Evolutionary conservation across 1,284 basidiomycete genomes (phyloP).

Genomic region (Cutaneotrichosporon spelunceum): DNA sequence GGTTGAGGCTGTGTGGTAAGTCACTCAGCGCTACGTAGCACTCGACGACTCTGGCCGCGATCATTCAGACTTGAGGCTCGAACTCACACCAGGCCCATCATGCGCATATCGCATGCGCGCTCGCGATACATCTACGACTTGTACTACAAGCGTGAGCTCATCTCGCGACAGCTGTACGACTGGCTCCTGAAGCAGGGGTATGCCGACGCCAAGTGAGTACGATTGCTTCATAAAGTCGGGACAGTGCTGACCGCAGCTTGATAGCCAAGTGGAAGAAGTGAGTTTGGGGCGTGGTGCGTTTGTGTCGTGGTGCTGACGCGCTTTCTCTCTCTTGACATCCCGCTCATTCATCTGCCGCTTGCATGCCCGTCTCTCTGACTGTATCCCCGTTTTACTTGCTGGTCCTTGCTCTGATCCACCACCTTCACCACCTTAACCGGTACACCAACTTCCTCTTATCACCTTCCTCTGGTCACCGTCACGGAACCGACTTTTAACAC

Average conservation of each 20-base stretch:
- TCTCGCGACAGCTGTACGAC: conserved; percentile 90
- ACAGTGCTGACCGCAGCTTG: conserved; percentile 59
- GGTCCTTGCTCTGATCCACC: too few species aligned
- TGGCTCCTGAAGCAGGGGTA: conserved; percentile 98
- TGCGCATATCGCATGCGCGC: conserved; percentile 93
- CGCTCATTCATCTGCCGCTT: not conserved
- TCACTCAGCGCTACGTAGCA: conserved; percentile 1
- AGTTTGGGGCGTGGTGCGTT: conserved; percentile 5
- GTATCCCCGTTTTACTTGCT: too few species aligned
- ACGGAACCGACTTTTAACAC: not conserved
- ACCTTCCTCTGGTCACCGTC: not conserved
- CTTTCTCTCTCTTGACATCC: not conserved
- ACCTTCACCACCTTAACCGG: too few species aligned
- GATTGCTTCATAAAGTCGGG: too few species aligned
- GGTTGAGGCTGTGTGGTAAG: conserved; percentile 85
- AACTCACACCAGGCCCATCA: conserved; percentile 64
- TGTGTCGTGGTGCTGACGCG: conserved; percentile 4
- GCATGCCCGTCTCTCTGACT: not conserved
- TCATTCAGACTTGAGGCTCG: too few species aligned
- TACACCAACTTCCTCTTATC: not conserved
- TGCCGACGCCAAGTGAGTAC: conserved; percentile 86
- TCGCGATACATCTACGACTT: conserved; percentile 97
- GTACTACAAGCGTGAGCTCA: conserved; percentile 97
- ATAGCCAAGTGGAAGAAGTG: conserved; percentile 99
- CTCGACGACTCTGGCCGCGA: not conserved